Percentiles rank a stretch among this genome's conserved stretches.
Conservation (phyloP, 306 rosid genomes). For the Luffa acutangula region DNA sequence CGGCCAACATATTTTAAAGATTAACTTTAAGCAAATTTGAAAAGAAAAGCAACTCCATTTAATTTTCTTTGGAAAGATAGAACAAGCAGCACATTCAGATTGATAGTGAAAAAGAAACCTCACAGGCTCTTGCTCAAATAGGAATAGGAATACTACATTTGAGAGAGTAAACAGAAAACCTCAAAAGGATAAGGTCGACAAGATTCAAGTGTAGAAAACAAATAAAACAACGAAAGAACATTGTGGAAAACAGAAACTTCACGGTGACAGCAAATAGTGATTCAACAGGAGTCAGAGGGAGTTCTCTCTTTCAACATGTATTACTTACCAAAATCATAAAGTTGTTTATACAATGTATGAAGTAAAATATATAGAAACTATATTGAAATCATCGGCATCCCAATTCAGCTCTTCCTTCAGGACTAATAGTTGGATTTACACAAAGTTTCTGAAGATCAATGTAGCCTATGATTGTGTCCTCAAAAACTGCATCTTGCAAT, state of each 20-base stretch:
- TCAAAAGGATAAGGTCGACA: background rate
- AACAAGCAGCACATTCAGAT: background rate
- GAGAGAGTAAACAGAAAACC: background rate
- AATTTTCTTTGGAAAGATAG: background rate
- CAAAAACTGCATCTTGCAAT: conserved; percentile 61
- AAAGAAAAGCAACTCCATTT: too few species aligned
- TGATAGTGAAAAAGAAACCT: background rate
- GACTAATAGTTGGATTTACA: conserved; percentile 41
- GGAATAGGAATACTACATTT: background rate
- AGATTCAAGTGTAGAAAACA: background rate
- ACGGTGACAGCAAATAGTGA: background rate
- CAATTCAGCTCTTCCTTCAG: conserved; percentile 53
- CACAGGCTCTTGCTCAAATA: background rate
- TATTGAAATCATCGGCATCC: conserved; percentile 61
- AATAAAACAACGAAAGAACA: background rate
- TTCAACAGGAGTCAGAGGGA: background rate
- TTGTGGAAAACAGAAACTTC: background rate
- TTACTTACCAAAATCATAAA: background rate
- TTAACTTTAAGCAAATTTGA: too few species aligned
- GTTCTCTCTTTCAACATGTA: background rate
- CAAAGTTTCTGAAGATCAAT: conserved; percentile 90
- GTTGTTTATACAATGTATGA: background rate
- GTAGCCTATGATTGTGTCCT: conserved; percentile 92
- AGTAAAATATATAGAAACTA: background rate
- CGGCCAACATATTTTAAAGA: too few species aligned